Conservation (phyloP, 2,329 filamentous ascomycete species). For the Arthroderma sp. region DNA sequence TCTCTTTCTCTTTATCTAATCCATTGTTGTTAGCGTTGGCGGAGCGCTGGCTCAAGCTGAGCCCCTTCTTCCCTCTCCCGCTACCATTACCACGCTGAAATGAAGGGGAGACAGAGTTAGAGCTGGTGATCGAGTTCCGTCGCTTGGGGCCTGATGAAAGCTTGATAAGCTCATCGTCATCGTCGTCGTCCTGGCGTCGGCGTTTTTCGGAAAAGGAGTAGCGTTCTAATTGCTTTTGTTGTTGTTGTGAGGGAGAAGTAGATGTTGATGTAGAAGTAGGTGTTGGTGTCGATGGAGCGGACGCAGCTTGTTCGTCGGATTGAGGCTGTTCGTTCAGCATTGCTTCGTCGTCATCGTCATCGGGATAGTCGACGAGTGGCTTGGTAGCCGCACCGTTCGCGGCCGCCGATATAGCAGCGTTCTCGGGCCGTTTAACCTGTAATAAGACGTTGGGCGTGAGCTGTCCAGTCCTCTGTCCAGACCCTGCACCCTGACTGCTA, state of each 20-base stretch:
- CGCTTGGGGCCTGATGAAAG: slow-evolving; percentile 46
- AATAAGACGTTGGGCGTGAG: slow-evolving; percentile 21
- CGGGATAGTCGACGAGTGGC: slow-evolving; percentile 80
- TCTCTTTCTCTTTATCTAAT: slow-evolving; percentile 13
- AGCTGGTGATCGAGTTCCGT: slow-evolving; percentile 29
- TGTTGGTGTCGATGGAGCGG: slow-evolving; percentile 15
- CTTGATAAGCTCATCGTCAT: slow-evolving; percentile 84
- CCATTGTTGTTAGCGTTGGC: slow-evolving; percentile 10
- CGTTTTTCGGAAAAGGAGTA: slow-evolving; percentile 60
- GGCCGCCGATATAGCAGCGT: slow-evolving; percentile 18
- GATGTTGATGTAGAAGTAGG: slow-evolving; percentile 19
- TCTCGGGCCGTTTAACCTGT: slow-evolving; percentile 24
- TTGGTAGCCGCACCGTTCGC: slow-evolving; percentile 53
- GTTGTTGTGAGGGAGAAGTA: neutral
- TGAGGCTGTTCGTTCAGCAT: slow-evolving; percentile 37
- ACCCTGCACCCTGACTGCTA: neutral
- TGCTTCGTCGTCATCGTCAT: slow-evolving; percentile 64
- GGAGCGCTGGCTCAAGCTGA: neutral
- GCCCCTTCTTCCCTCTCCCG: neutral
- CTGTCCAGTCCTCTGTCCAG: slow-evolving; percentile 7
- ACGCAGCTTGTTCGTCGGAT: slow-evolving; percentile 13
- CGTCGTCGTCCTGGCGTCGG: slow-evolving; percentile 72
- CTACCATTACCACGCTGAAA: slow-evolving; percentile 2
- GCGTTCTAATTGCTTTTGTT: slow-evolving; percentile 7
- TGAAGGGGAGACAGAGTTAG: slow-evolving; percentile 14